These are phyloP conservation scores for Tetragonia tetragonoides DNA, from an alignment of 148 eudicot genomes.

Conservation along the genomic window DNA sequence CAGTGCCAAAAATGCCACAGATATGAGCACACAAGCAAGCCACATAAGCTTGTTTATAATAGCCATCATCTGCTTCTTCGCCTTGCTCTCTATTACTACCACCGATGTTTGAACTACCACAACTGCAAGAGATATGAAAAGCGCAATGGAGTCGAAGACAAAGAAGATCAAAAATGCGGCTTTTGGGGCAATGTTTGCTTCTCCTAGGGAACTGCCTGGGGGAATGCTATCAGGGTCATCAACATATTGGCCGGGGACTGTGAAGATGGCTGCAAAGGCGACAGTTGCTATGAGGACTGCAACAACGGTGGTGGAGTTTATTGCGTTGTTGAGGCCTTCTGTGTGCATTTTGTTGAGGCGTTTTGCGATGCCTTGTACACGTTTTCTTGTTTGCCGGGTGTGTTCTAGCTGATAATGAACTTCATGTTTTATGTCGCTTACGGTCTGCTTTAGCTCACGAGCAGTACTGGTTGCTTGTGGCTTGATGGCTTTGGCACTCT, in stretches of 20 bases:
- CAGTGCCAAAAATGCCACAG: slow-evolving; percentile 72
- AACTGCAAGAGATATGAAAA: slow-evolving; percentile 79
- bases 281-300: slow-evolving; percentile 82
- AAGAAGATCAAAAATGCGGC: slow-evolving; percentile 55
- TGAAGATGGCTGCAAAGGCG: slow-evolving; percentile 80
- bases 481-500: slow-evolving; percentile 42
- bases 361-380: slow-evolving; percentile 70
- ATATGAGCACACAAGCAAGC: slow-evolving; percentile 74
- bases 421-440: slow-evolving; percentile 82
- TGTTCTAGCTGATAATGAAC: slow-evolving; percentile 79
- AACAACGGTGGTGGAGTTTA: slow-evolving; percentile 76
- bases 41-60: slow-evolving; percentile 87
- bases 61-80: slow-evolving; percentile 90
- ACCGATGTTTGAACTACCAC: slow-evolving; percentile 84
- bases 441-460: slow-evolving; percentile 69
- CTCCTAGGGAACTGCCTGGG: slow-evolving; percentile 59
- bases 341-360: slow-evolving; percentile 73
- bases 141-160: slow-evolving; percentile 66
- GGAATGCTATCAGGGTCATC: slow-evolving; percentile 52
- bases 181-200: slow-evolving; percentile 64
- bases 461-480: slow-evolving; percentile 56
- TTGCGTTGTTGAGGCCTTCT: slow-evolving; percentile 79
- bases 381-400: slow-evolving; percentile 63
- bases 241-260: slow-evolving; percentile 67
- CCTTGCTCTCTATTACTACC: slow-evolving; percentile 84